These are phyloP conservation scores for Thalassiosira pacifica DNA, from an alignment of 352 stramenopile genomes.

Conservation along the genomic window DNA sequence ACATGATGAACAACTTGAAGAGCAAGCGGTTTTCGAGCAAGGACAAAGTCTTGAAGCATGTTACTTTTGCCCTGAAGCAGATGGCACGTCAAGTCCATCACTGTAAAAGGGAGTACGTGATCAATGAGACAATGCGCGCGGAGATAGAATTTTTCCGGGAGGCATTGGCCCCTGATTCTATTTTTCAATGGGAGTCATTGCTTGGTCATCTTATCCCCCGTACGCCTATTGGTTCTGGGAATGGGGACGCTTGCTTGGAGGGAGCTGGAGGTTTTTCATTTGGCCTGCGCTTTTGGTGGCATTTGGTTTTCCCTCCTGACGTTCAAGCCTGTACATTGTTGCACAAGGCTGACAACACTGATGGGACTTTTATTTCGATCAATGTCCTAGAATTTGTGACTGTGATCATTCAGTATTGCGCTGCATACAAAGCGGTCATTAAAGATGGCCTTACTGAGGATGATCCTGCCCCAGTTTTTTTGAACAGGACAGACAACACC, in stretches of 20 bases:
- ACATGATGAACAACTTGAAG: not conserved
- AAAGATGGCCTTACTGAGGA: not conserved
- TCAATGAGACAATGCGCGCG: slow-evolving; percentile 3
- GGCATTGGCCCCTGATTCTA: not conserved
- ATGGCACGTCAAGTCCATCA: not conserved
- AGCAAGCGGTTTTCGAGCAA: not conserved
- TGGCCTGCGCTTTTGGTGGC: slow-evolving; percentile 18
- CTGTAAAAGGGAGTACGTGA: not conserved
- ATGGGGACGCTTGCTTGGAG: not conserved
- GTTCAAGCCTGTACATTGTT: slow-evolving; percentile 7
- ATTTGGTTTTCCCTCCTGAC: not conserved
- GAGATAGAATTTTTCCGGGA: slow-evolving; percentile 8
- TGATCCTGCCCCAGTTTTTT: slow-evolving; percentile 31
- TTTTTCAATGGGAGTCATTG: not conserved
- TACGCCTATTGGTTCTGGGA: not conserved
- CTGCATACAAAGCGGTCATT: slow-evolving; percentile 10
- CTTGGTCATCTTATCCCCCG: slow-evolving; percentile 8
- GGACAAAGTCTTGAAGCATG: not conserved
- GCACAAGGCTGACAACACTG: slow-evolving; percentile 15
- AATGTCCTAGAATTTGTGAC: too few species aligned
- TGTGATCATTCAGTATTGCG: slow-evolving; percentile 35
- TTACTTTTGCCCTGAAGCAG: slow-evolving; percentile 11
- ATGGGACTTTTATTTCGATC: slow-evolving; percentile 19
- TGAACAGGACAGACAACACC: slow-evolving; percentile 29
- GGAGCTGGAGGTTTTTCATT: slow-evolving; percentile 17